Evolutionary conservation across 441 rosid genomes (phyloP).

Genomic region (California macrophylla): DNA sequence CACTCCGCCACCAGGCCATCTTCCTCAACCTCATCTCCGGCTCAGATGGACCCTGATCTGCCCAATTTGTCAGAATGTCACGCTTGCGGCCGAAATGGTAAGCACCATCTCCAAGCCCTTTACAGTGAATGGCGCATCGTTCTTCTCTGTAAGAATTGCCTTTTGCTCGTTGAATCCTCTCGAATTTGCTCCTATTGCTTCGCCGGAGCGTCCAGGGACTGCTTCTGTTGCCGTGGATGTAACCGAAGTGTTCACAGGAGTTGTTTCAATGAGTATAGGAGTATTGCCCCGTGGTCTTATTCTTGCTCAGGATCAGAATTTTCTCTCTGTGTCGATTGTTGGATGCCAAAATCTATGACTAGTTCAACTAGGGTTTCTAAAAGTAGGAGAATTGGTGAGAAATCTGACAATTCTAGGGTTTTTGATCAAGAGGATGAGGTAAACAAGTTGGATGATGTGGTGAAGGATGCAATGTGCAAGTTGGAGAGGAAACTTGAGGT

Average conservation of each 20-base stretch:
- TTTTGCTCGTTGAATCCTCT: constrained; percentile 30
- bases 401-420: constrained; percentile 12
- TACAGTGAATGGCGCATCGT: constrained; percentile 61
- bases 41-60: constrained; percentile 26
- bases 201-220: constrained; percentile 19
- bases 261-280: constrained; percentile 28
- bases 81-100: constrained; percentile 37
- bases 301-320: constrained; percentile 25
- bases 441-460: constrained; percentile 19
- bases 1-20: background rate
- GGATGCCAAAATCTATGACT: constrained; percentile 41
- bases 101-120: constrained; percentile 29
- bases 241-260: constrained; percentile 32
- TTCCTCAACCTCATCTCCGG: background rate
- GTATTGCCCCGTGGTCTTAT: constrained; percentile 38
- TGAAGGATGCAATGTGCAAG: constrained; percentile 17
- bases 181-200: constrained; percentile 54
- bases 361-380: constrained; percentile 11
- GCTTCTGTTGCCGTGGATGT: constrained; percentile 35
- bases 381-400: constrained; percentile 14
- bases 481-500: constrained; percentile 20
- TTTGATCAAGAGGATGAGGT: constrained; percentile 10
- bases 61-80: constrained; percentile 52
- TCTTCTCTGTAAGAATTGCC: constrained; percentile 44
- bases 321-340: constrained; percentile 48